phyloP scores from a whole-genome alignment of 2,329 filamentous ascomycete genomes.

The Fonsecaea monophora region DNA sequence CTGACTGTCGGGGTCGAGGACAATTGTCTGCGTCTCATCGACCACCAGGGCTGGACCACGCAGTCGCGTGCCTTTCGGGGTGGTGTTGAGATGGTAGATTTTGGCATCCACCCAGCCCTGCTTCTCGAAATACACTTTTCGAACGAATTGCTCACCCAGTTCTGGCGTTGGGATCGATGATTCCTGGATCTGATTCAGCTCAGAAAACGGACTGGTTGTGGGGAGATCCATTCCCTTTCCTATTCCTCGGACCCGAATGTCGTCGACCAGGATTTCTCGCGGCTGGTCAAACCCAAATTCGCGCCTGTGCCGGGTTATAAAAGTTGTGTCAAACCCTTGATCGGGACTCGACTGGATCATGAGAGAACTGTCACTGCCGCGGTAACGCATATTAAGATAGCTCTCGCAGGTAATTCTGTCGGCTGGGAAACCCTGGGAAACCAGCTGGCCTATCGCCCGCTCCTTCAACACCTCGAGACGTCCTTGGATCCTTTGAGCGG shows the following conservation, averaged over 20 bases:
- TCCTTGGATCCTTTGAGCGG: conserved; percentile 58
- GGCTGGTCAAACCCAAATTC: conserved; percentile 93
- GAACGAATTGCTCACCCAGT: background rate
- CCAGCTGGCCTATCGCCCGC: conserved; percentile 56
- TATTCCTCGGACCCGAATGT: conserved; percentile 82
- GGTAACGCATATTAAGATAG: conserved; percentile 58
- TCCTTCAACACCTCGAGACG: conserved; percentile 79
- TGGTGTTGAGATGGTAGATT: conserved; percentile 46
- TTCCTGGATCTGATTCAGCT: conserved; percentile 20
- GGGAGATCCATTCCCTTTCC: conserved; percentile 61
- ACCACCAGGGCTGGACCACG: conserved; percentile 43
- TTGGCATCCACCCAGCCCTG: conserved; percentile 45
- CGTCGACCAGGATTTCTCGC: conserved; percentile 84
- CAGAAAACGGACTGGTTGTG: conserved; percentile 72
- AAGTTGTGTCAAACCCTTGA: conserved; percentile 78
- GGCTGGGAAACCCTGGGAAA: conserved; percentile 52
- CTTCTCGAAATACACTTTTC: conserved; percentile 47
- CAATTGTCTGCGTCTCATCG: conserved; percentile 56
- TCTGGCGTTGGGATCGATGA: conserved; percentile 8
- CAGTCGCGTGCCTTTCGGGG: conserved; percentile 46
- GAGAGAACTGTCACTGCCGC: conserved; percentile 58
- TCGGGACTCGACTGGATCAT: conserved; percentile 47
- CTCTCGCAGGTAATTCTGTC: conserved; percentile 53
- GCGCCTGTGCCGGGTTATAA: conserved; percentile 83
- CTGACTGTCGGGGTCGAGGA: conserved; percentile 49